Evolutionary conservation across 495 filamentous ascomycete species (phyloP).

Genomic region (Halenospora varia): DNA sequence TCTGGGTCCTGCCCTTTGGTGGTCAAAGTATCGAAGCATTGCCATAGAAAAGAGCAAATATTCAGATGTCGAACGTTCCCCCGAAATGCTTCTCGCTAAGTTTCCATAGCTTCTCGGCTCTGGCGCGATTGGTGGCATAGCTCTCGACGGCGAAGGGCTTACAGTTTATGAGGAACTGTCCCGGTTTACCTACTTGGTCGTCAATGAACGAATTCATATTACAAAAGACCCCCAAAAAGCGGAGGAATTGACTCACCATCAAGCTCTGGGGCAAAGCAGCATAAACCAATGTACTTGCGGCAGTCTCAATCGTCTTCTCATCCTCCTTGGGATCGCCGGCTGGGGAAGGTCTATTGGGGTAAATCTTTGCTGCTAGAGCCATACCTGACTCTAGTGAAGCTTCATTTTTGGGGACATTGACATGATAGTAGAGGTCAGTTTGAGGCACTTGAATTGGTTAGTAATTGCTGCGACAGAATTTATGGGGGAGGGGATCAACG

Average conservation of each 20-base stretch:
- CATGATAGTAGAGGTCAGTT: not conserved
- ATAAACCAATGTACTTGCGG: not conserved
- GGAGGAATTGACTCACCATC: slow-evolving; percentile 4
- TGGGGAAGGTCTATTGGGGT: not conserved
- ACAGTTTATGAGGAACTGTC: too few species aligned
- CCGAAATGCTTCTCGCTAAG: too few species aligned
- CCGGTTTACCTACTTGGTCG: too few species aligned
- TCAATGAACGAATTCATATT: too few species aligned
- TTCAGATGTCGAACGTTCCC: too few species aligned
- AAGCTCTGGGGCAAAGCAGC: not conserved
- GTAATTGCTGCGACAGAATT: not conserved
- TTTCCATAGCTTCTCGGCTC: too few species aligned
- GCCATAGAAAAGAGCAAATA: too few species aligned
- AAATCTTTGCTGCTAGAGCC: slow-evolving; percentile 14
- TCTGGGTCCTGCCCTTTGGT: too few species aligned
- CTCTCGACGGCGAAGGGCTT: too few species aligned
- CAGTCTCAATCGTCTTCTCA: slow-evolving; percentile 10
- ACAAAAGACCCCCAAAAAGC: too few species aligned
- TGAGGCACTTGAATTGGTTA: not conserved
- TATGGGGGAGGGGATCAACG: slow-evolving; percentile 18
- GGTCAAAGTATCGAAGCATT: too few species aligned
- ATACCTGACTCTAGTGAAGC: slow-evolving; percentile 15
- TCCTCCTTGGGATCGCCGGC: not conserved
- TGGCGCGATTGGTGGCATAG: too few species aligned
- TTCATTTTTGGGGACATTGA: slow-evolving; percentile 23